A percentile compares a stretch with the other conserved stretches of the same genome.
Conservation (phyloP, 805 yeast genomes). For the Jamesozyma lodderae region DNA sequence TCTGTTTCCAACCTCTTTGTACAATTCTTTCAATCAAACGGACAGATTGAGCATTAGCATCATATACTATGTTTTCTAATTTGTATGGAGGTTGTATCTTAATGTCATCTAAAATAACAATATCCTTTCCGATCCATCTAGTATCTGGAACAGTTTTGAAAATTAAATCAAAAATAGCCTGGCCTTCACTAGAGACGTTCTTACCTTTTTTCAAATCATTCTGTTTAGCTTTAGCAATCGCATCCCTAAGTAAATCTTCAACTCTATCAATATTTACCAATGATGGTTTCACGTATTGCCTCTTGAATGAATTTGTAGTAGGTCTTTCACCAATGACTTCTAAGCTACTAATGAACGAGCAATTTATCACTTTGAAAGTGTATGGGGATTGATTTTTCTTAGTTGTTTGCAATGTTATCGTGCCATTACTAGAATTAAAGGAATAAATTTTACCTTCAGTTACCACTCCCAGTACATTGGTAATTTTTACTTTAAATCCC, state of each 20-base stretch:
- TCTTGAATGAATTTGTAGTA: slow-evolving; percentile 21
- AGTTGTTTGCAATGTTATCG: slow-evolving; percentile 27
- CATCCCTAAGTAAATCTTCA: slow-evolving; percentile 18
- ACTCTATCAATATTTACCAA: slow-evolving; percentile 27
- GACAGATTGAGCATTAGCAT: slow-evolving; percentile 28
- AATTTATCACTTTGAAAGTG: slow-evolving; percentile 44
- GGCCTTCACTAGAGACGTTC: slow-evolving; percentile 36
- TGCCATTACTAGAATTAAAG: slow-evolving; percentile 38
- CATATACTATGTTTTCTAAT: slow-evolving; percentile 20
- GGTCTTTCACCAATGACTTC: slow-evolving; percentile 36
- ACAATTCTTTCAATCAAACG: slow-evolving; percentile 40
- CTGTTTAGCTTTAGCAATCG: slow-evolving; percentile 20
- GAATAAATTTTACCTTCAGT: slow-evolving; percentile 58
- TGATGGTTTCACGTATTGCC: slow-evolving; percentile 29
- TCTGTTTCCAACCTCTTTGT: slow-evolving; percentile 39
- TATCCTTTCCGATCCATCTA: slow-evolving; percentile 37
- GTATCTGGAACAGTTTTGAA: slow-evolving; percentile 38
- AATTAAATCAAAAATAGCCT: slow-evolving; percentile 36
- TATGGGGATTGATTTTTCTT: slow-evolving; percentile 17
- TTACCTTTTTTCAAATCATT: slow-evolving; percentile 26
- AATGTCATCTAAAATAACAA: slow-evolving; percentile 40
- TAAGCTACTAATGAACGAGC: slow-evolving; percentile 48
- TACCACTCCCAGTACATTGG: slow-evolving; percentile 48
- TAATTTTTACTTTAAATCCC: slow-evolving; percentile 45
- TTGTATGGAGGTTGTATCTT: slow-evolving; percentile 38